phyloP scores from a whole-genome alignment of 2,329 filamentous ascomycete genomes.

The Graphilbum ipis-grandicollis region DNA sequence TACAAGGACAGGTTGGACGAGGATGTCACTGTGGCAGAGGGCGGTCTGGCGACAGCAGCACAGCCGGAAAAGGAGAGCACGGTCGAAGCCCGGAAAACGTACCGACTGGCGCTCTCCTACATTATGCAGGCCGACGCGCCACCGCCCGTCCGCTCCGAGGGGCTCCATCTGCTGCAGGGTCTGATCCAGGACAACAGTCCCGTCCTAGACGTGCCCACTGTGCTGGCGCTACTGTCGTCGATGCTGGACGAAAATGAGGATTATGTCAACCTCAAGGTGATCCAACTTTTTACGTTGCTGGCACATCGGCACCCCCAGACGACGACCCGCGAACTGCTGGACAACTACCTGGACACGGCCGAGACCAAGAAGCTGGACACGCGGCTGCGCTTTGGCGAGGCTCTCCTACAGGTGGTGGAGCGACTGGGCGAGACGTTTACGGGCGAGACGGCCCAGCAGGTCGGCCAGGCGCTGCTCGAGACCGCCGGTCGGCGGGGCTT shows the following conservation, averaged over 20 bases:
- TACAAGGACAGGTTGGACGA: conserved; percentile 38
- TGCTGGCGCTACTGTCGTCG: conserved; percentile 44
- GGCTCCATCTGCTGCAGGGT: conserved; percentile 39
- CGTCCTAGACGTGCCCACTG: conserved; percentile 47
- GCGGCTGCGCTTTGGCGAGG: conserved; percentile 52
- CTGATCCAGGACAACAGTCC: conserved; percentile 38
- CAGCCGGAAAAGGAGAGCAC: too few species aligned
- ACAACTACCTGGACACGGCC: conserved; percentile 47
- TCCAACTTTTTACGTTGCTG: conserved; percentile 46
- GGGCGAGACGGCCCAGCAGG: conserved; percentile 30
- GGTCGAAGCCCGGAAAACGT: conserved; percentile 47
- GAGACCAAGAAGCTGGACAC: conserved; percentile 43
- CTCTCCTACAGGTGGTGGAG: conserved; percentile 46
- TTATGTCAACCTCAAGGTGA: conserved; percentile 52
- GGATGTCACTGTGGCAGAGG: conserved; percentile 14
- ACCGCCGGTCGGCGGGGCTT: conserved; percentile 46
- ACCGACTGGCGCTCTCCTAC: conserved; percentile 46
- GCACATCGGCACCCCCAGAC: conserved; percentile 44
- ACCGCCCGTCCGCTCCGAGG: conserved; percentile 49
- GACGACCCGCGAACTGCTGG: conserved; percentile 43
- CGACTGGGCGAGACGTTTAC: conserved; percentile 37
- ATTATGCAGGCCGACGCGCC: conserved; percentile 44
- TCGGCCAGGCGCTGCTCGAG: conserved; percentile 41
- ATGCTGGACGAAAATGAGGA: conserved; percentile 51
- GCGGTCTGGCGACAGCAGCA: conserved; percentile 18